A percentile compares a stretch with the other conserved stretches of the same genome.
These are phyloP conservation scores for Knoxia roxburghii DNA, from an alignment of 257 asterid genomes.

Conservation along the genomic window DNA sequence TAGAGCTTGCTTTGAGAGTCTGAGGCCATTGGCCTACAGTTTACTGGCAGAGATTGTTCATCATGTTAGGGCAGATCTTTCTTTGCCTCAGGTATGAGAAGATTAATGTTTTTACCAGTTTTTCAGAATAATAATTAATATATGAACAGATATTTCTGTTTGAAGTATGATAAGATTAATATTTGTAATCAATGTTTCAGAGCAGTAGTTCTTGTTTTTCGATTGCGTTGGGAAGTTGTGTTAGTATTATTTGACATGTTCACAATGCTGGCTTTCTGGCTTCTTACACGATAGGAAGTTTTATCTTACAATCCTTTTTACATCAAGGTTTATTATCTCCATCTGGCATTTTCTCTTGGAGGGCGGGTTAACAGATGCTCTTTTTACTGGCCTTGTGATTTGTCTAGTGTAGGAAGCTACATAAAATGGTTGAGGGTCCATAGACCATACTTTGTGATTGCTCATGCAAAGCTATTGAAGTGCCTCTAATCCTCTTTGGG, in stretches of 20 bases:
- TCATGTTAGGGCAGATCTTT: slow-evolving; percentile 92
- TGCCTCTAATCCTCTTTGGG: background rate
- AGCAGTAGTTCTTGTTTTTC: background rate
- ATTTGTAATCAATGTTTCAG: no score
- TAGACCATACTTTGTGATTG: no score
- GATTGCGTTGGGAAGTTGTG: background rate
- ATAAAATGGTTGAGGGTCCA: background rate
- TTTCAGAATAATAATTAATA: no score
- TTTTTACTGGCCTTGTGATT: background rate
- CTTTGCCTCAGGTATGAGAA: slow-evolving; percentile 77
- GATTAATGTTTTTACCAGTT: background rate
- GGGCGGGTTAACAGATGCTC: background rate
- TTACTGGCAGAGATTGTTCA: slow-evolving; percentile 98
- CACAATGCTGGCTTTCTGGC: background rate
- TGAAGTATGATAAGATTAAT: slow-evolving; percentile 48
- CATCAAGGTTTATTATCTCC: background rate
- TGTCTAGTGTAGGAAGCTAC: background rate
- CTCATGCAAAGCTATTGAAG: background rate
- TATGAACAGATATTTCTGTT: slow-evolving; percentile 86
- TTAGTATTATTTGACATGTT: background rate
- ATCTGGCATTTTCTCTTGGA: background rate
- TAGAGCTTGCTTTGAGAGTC: slow-evolving; percentile 93
- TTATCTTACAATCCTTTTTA: background rate
- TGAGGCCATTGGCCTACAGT: slow-evolving; percentile 98
- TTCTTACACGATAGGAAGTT: background rate